Base-by-base conservation (phyloP, 2,329 filamentous ascomycete genomes). In the Pyricularia sp. region DNA sequence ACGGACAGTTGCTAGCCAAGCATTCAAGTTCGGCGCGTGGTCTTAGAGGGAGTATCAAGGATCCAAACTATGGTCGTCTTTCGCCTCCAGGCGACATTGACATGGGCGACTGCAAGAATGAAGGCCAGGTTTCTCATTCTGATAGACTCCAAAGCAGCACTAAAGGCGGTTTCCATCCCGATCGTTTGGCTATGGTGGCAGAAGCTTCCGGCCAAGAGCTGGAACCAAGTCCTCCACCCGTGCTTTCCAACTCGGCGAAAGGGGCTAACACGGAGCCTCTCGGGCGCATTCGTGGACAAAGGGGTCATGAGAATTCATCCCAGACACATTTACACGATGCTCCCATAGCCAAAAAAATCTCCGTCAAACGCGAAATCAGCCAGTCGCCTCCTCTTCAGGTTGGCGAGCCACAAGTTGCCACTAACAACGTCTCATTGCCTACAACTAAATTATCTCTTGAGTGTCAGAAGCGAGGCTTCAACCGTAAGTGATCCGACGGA, bases 401-500 rank as follows among this genome's bases (percentile, higher is more conserved):
- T 8, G 26, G 35, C 10, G 55, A n/a, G 7, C 30, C 49, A 12
- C n/a, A 16, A 7, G 31, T 22, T 16, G 6, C 19, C 13, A 10
- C n/a, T 40, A 53, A 44, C 49, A 28, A 8, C 9, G n/a, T 33
- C 12, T 31, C 28, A 4, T 22, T 12, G 22, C 49, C 49, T 22
- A 26, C n/a, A 13, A 19, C 9, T 7, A 19, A 40, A 28, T n/a
- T 64, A 5, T 55, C 35, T 8, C 49, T 19, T 16, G 49, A 64
- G 30, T 64, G 62, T 24, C 62, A 64, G 49, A 59, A 33, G 7
- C 24, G 62, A n/a, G 31, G 62, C n/a, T 57, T 64, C 40, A 59
- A 59, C 16, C 62, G 49, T 64, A 64, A 30, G 62, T 55, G 30
- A n/a, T 7, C 31, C 3, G 22, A 28, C 31, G 4, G 26, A 62